Evolutionary conservation across 805 yeast species (phyloP).

Genomic region (Brettanomyces nanus): DNA sequence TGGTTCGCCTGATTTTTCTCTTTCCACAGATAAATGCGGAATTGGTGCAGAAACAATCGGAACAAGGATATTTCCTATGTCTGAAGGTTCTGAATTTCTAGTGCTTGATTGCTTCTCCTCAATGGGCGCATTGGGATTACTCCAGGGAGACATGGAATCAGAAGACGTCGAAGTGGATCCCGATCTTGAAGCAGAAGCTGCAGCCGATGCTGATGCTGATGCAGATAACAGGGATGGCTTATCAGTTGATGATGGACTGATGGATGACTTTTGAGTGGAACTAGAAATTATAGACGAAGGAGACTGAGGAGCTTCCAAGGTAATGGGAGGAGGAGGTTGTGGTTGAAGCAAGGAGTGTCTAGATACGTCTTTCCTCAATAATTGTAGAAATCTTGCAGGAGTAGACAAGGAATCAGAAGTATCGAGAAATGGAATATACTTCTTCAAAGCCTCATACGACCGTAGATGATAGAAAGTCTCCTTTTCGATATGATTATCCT

Average conservation of each 20-base stretch:
- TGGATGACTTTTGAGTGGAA: conserved; percentile 8
- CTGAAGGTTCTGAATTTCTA: neutral
- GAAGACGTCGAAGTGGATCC: too few species aligned
- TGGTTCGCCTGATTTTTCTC: too few species aligned
- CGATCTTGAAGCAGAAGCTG: too few species aligned
- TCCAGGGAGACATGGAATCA: too few species aligned
- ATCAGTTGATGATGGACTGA: too few species aligned
- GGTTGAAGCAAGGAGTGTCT: neutral
- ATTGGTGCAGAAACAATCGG: conserved; percentile 30
- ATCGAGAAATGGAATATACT: conserved; percentile 29
- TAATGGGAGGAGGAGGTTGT: neutral
- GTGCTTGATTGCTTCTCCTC: neutral
- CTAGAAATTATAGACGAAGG: conserved; percentile 15
- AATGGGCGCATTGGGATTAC: neutral
- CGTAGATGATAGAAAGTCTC: conserved; percentile 56
- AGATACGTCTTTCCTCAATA: conserved; percentile 31
- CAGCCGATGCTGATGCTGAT: too few species aligned
- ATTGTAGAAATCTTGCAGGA: conserved; percentile 49
- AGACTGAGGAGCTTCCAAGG: conserved; percentile 7
- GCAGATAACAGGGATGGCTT: too few species aligned
- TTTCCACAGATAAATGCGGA: neutral
- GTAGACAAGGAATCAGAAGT: conserved; percentile 37
- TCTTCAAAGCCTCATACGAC: conserved; percentile 45
- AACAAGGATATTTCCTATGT: conserved; percentile 23
- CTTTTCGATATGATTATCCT: conserved; percentile 48